Evolutionary conservation across 2,329 filamentous ascomycete genomes (phyloP).

Genomic region (Cladosporium sp.): DNA sequence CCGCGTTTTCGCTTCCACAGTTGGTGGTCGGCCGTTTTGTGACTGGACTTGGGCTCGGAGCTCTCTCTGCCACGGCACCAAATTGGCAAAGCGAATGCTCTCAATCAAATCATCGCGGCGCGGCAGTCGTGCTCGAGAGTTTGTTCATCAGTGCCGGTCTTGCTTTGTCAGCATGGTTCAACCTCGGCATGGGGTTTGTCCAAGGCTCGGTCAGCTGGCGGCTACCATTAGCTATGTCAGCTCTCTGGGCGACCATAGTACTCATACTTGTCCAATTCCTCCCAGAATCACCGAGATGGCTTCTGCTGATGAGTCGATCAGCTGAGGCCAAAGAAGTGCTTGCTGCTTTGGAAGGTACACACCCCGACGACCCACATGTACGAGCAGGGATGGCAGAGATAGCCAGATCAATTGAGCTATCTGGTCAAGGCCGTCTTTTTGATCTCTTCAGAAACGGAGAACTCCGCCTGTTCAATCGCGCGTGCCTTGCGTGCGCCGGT

Average conservation of each 20-base stretch:
- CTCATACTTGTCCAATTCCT: background rate
- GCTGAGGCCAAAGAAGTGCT: conserved; percentile 26
- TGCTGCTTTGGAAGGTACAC: conserved; percentile 36
- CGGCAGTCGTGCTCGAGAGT: conserved; percentile 41
- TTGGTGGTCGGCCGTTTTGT: conserved; percentile 45
- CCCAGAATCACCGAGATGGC: background rate
- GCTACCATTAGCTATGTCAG: conserved; percentile 47
- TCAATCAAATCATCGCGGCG: conserved; percentile 35
- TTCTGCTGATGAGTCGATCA: background rate
- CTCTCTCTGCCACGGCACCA: conserved; percentile 42
- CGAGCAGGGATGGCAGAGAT: conserved; percentile 45
- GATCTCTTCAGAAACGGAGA: conserved; percentile 48
- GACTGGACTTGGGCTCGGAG: conserved; percentile 42
- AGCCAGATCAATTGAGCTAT: conserved; percentile 45
- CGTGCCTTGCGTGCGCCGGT: conserved; percentile 46
- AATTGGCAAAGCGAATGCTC: conserved; percentile 45
- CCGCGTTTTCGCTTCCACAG: conserved; percentile 43
- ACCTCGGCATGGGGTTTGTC: conserved; percentile 40
- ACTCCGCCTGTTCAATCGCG: conserved; percentile 48
- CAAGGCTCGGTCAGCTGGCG: conserved; percentile 39
- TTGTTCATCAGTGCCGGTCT: conserved; percentile 46
- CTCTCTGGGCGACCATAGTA: conserved; percentile 20
- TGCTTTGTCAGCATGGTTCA: conserved; percentile 46
- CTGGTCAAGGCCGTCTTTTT: conserved; percentile 33
- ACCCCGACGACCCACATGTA: conserved; percentile 35